phyloP scores from a whole-genome alignment of 345 rosid genomes.

The Ceriops zippeliana region DNA sequence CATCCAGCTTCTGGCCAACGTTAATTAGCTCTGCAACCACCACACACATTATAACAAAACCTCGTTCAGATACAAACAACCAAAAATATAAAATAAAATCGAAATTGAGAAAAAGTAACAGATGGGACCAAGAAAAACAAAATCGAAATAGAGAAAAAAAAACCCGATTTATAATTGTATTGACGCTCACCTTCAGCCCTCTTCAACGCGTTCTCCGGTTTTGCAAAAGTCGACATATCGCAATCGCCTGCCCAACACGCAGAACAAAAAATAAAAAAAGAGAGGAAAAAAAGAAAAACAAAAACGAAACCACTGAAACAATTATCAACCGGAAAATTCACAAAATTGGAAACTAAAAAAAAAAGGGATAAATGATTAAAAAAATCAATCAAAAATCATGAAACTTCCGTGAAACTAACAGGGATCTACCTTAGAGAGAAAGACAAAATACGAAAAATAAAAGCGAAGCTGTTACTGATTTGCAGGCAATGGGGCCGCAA shows the following conservation, averaged over 20 bases:
- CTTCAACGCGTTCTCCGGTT: constrained; percentile 15
- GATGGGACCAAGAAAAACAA: background rate
- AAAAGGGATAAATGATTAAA: too few relatives aligned
- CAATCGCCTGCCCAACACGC: background rate
- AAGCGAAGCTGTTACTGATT: too few relatives aligned
- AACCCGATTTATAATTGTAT: background rate
- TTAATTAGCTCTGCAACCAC: constrained; percentile 70
- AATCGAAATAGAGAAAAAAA: background rate
- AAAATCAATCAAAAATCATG: too few relatives aligned
- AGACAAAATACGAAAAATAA: too few relatives aligned
- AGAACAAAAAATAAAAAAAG: too few relatives aligned
- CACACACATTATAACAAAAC: background rate
- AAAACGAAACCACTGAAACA: too few relatives aligned
- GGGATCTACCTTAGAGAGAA: too few relatives aligned
- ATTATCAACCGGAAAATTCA: too few relatives aligned
- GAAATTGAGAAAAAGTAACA: background rate
- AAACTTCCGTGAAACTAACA: too few relatives aligned
- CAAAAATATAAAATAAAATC: background rate
- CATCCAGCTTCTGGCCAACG: constrained; percentile 99
- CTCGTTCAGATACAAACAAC: background rate
- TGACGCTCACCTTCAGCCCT: constrained; percentile 12
- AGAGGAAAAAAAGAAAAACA: too few relatives aligned
- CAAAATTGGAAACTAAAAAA: too few relatives aligned
- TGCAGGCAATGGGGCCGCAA: too few relatives aligned
- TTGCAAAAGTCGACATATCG: constrained; percentile 9